Base-by-base conservation (phyloP, 2,329 filamentous ascomycete genomes). In the Ophiostoma quercus region DNA sequence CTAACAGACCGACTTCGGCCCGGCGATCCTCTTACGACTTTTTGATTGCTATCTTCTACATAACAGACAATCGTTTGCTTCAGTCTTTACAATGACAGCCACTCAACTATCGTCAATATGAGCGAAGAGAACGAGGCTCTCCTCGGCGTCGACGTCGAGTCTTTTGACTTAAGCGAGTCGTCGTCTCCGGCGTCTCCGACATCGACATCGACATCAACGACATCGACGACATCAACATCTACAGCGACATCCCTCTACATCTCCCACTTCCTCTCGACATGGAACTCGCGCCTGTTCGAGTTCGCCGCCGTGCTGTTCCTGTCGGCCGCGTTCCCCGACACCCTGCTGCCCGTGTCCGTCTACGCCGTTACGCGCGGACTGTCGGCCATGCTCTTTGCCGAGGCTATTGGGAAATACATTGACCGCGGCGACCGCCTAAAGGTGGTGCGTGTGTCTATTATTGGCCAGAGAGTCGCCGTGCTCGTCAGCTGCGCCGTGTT, bases 281-380 rank as follows among this genome's bases (percentile, higher is more conserved):
- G 85, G 85, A 90, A 89, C 76, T 85, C 86, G 0, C 84, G 87
- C 25, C 78, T 87, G 69, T 90, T 89, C 72, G 87, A 90, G 75
- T 89, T 89, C 70, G 87, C 82, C 39, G 83, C 85, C 6, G 84
- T 89, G 5, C 79, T 88, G 6, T 88, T 84, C 76, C 79, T 88
- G 11, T 85, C 85, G 0, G 77, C 81, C 0, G 82, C 86, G 65
- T 88, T 82, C 73, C 84, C 84, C 0, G 78, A 81, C 0, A 91
- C 88, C 0, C 79, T 92, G 29, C 81, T 90, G 29, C 89, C 87
- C 47, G 83, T 88, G 70, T 91, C 89, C 0, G 79, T 89, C n/a
- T 92, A 92, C 75, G 90, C 90, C 0, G 78, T 92, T 7, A 80
- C 83, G 5, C 84, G 90, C 29, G 83, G 85, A 6, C 78, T 82